A percentile compares a stretch with the other conserved stretches of the same genome.
These are phyloP conservation scores for Panicum miliaceum DNA, from an alignment of 176 grass and related monocot genomes.

Conservation along the genomic window DNA sequence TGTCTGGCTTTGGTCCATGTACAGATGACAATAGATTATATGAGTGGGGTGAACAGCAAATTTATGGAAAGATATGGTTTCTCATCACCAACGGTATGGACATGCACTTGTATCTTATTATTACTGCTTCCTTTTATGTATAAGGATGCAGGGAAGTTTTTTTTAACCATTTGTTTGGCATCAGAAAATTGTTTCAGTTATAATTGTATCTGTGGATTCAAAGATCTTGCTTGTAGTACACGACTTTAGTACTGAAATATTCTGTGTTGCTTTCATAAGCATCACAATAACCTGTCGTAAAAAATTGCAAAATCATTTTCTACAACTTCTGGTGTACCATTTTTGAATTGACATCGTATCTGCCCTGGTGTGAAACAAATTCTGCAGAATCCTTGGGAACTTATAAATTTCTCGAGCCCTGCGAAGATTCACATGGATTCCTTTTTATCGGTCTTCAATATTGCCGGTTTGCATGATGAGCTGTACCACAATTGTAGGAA, in stretches of 20 bases:
- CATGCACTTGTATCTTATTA: conserved; percentile 35
- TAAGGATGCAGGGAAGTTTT: conserved; percentile 3
- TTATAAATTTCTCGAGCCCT: conserved; percentile 72
- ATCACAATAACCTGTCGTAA: not conserved
- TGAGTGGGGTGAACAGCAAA: conserved; percentile 70
- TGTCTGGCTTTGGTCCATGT: conserved; percentile 24
- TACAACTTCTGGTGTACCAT: not conserved
- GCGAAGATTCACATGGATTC: conserved; percentile 92
- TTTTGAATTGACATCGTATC: conserved; percentile 19
- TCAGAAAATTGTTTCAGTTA: not conserved
- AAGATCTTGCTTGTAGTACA: conserved; percentile 17
- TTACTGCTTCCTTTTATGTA: conserved; percentile 12
- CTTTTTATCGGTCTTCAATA: conserved; percentile 89
- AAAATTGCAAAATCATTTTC: not conserved
- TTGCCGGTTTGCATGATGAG: conserved; percentile 80
- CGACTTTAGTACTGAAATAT: not conserved
- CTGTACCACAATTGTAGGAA: conserved; percentile 85
- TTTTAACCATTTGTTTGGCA: not conserved
- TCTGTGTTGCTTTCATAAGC: not conserved
- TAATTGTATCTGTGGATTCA: conserved; percentile 29
- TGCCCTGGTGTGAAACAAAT: conserved; percentile 15
- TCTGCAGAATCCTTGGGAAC: conserved; percentile 94
- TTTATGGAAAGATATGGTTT: conserved; percentile 97
- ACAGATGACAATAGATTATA: conserved; percentile 96
- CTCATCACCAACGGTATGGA: conserved; percentile 83